These are phyloP conservation scores for Suillus ampliporus DNA, from an alignment of 768 basidiomycete species.

Conservation along the genomic window DNA sequence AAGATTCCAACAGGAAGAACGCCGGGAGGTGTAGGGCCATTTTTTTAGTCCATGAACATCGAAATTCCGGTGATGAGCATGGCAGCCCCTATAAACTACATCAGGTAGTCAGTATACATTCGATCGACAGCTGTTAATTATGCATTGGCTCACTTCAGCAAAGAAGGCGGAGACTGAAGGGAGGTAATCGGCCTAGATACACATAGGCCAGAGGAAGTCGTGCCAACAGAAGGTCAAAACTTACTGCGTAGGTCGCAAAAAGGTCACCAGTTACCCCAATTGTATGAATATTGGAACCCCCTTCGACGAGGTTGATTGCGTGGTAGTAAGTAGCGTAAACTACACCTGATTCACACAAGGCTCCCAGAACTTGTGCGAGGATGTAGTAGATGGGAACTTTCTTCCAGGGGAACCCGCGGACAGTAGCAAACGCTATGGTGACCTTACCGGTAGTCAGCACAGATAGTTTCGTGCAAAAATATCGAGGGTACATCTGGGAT, in stretches of 20 bases:
- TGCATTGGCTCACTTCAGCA: conserved; percentile 35
- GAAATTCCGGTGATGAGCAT: conserved; percentile 56
- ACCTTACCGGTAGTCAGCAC: conserved; percentile 41
- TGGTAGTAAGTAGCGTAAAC: conserved; percentile 64
- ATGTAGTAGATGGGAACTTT: conserved; percentile 76
- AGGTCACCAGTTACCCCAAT: conserved; percentile 52
- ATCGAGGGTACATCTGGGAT: no score
- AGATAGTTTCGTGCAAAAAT: not conserved
- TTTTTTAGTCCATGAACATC: conserved; percentile 56
- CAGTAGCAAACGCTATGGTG: conserved; percentile 65
- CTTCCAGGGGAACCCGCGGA: conserved; percentile 73
- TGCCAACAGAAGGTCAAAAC: conserved; percentile 17
- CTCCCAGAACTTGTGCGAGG: conserved; percentile 61
- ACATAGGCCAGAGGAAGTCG: conserved; percentile 6
- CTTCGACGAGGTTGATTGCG: conserved; percentile 63
- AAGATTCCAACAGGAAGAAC: conserved; percentile 58
- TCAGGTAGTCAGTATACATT: not conserved
- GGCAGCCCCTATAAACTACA: conserved; percentile 54
- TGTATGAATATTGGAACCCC: conserved; percentile 52
- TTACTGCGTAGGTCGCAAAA: conserved; percentile 61
- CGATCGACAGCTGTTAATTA: not conserved
- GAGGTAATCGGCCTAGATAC: conserved; percentile 38
- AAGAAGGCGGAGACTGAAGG: conserved; percentile 47
- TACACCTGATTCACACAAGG: conserved; percentile 52
- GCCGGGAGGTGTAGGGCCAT: conserved; percentile 52